Conservation (phyloP, 805 yeast genomes). For the Candida insectalens region DNA sequence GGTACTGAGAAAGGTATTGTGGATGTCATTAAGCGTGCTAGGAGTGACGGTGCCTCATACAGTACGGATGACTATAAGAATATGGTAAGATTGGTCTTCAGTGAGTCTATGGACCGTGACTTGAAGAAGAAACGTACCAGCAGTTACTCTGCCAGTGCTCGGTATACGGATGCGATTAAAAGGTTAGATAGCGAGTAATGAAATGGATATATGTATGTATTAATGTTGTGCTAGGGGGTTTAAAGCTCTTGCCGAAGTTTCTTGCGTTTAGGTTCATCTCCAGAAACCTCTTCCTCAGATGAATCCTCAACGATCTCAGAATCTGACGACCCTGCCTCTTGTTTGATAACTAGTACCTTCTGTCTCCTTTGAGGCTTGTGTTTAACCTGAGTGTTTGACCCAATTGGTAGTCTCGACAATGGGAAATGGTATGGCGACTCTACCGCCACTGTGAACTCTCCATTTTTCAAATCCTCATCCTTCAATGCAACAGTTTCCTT, state of each 20-base stretch:
- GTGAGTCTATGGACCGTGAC: conserved; percentile 23
- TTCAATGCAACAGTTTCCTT: neutral
- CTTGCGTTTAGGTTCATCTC: neutral
- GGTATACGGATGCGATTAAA: conserved; percentile 16
- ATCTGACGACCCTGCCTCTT: conserved; percentile 1
- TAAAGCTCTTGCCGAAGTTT: neutral
- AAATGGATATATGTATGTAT: neutral
- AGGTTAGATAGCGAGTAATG: conserved; percentile 9
- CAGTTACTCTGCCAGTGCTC: conserved; percentile 16
- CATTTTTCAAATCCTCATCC: neutral
- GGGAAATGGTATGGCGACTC: conserved; percentile 21
- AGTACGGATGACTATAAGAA: conserved; percentile 37
- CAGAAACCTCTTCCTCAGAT: conserved; percentile 1
- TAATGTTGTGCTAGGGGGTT: neutral
- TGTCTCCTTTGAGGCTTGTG: neutral
- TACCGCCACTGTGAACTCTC: conserved; percentile 7
- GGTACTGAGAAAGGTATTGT: conserved; percentile 36
- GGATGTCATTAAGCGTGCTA: conserved; percentile 23
- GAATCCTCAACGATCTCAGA: conserved; percentile 3
- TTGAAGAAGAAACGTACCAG: conserved; percentile 11
- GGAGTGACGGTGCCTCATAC: conserved; percentile 15
- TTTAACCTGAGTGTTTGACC: conserved; percentile 5
- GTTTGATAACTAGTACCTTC: neutral
- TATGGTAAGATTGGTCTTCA: conserved; percentile 42
- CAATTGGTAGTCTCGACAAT: conserved; percentile 10